Base-by-base conservation (phyloP, 1,284 basidiomycete species). In the Heterobasidion annosum region DNA sequence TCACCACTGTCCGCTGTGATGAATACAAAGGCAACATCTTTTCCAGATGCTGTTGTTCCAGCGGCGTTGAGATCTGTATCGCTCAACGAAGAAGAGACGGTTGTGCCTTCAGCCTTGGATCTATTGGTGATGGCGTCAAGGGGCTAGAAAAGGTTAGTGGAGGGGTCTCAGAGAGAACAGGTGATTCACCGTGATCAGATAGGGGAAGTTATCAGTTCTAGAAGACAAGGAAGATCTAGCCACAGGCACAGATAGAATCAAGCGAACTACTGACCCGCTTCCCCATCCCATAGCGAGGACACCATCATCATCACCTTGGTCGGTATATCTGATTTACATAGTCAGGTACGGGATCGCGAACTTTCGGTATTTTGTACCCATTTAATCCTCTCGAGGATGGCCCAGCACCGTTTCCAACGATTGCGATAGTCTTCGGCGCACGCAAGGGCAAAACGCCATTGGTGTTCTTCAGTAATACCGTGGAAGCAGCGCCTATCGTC, bases 381-480 rank as follows among this genome's bases (percentile, higher is more conserved):
- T 88, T 88, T 1, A 82, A 77, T 1, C 86, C 87, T 42, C 65
- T 66, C 3, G 72, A 70, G 13, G 77, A 72, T 1, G 83, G 76
- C 0, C 78, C 82, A 15, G 85, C 81, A 54, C 81, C 85, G 54
- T 75, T 78, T 3, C 85, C 86, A 53, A 88, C 74, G 19, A 89
- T 69, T 0, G 72, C 82, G 51, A 88, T 75, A 4, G 70, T 72
- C 58, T 70, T 70, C 0, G 78, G 78, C 16, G 68, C 69, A 1
- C 69, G 71, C n/a, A 90, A 68, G 1, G 88, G 88, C 0, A 92
- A 70, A 1, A 72, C 69, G 3, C 68, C 67, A 45, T 76, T 72
- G 1, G 63, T 64, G 66, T 92, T 92, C 72, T 91, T 91, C 51
- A 92, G 73, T 25, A 93, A 70, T 7, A 91, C 82, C 1, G 82